A percentile compares a stretch with the other conserved stretches of the same genome.
These are phyloP conservation scores for Sequoiadendron giganteum DNA, from an alignment of 75 land plant genomes.

Conservation along the genomic window DNA sequence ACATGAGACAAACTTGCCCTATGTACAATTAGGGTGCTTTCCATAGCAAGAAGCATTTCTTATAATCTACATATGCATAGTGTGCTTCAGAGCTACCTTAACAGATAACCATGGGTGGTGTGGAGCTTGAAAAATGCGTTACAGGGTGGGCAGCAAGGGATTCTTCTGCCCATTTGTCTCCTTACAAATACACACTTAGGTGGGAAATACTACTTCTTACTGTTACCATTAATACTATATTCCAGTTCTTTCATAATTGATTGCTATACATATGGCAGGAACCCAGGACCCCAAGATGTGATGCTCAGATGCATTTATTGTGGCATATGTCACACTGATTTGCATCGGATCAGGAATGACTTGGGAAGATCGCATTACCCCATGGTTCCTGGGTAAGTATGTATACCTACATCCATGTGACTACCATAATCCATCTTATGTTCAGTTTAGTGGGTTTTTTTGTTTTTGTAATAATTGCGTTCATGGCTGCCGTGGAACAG, in stretches of 20 bases:
- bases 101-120: conserved; percentile 31
- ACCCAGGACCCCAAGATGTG: conserved; percentile 13
- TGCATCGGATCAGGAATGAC: conserved; percentile 66
- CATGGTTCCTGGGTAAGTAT: conserved; percentile 84
- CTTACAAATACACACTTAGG: conserved; percentile 60
- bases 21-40: no score
- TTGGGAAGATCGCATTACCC: conserved; percentile 77
- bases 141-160: conserved; percentile 66
- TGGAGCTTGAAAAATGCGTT: conserved; percentile 26
- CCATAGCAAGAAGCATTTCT: no score
- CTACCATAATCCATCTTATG: no score
- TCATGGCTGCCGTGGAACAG: conserved; percentile 12
- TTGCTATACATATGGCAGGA: conserved; percentile 53
- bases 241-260: conserved; percentile 18
- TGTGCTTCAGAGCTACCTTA: neutral
- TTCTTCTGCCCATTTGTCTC: conserved; percentile 49
- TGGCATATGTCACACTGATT: conserved; percentile 83
- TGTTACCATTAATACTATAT: neutral
- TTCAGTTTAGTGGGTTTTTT: no score
- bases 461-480: no score
- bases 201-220: conserved; percentile 1
- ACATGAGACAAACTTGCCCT: no score
- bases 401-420: neutral
- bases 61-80: no score
- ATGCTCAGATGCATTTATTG: conserved; percentile 66